Evolutionary conservation across 352 stramenopile genomes (phyloP), one percentile per base, ranked within the genome.

Genomic region (Globisporangium cystogenes): DNA sequence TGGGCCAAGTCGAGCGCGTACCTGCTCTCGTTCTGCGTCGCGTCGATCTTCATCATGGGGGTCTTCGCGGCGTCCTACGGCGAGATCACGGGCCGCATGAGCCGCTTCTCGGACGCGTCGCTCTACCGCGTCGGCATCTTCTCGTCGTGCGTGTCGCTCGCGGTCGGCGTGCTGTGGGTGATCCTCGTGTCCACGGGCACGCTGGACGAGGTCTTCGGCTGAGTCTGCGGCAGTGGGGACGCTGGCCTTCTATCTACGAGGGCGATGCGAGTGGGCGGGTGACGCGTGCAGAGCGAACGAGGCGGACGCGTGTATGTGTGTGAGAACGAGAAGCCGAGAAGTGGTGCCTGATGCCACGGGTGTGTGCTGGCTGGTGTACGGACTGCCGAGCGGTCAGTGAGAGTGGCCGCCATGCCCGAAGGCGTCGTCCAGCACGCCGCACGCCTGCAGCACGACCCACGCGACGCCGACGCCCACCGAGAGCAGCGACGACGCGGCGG

Each of bases 11-110:
- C 83, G 39, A 73, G 69, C 24, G 55, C 85, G 23, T 97, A 97
- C 61, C 65, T 97, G 10, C 62, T 60, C 10, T 78, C 80, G 11
- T 97, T 97, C 71, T 97, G 87, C 55, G 16, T 88, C 20, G 84
- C 74, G 15, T 90, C 71, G 42, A 96, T 88, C 56, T 35, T 96
- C 39, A 84, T 89, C 26, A 97, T 97, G 89, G 89, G 86, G 29
- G 63, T 59, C 2, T 97, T 96, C 65, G 82, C 86, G 1, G 71
- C 74, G 20, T 58, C 80, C 8, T 96, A 96, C 59, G 86, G 89
- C 48, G 78, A 84, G 42, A 50, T 78, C 26, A 89, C 78, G 24
- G 71, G 71, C 7, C 73, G 71, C 44, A 70, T 85, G 60, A 85
- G 73, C 36, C 72, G 72, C 47, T 76, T 82, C 51, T 87, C 74